Evolutionary conservation across 2,329 filamentous ascomycete genomes (phyloP).

Genomic region (Mycosphaerella sp.): DNA sequence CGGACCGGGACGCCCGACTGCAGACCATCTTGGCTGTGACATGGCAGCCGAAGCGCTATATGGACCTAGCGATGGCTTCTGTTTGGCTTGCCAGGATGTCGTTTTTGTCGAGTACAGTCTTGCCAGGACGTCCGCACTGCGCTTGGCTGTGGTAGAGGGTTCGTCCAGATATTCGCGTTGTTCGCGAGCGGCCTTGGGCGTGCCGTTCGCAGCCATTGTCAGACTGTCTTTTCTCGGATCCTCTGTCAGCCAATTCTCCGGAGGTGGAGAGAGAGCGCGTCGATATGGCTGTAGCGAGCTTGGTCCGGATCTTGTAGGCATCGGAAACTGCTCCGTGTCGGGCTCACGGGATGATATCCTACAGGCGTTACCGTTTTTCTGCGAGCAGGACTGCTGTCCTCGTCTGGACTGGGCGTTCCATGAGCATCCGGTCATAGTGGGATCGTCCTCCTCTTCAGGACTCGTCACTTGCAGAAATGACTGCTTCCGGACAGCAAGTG

Average conservation of each 20-base stretch:
- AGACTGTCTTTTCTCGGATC: not conserved
- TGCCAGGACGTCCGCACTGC: not conserved
- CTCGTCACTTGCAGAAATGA: not conserved
- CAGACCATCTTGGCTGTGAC: not conserved
- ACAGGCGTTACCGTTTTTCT: not conserved
- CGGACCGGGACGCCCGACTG: not conserved
- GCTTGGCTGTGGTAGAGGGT: not conserved
- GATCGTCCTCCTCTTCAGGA: not conserved
- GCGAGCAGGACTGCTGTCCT: not conserved
- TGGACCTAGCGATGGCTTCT: not conserved
- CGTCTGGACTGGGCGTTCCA: not conserved
- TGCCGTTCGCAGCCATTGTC: not conserved
- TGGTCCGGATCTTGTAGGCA: not conserved
- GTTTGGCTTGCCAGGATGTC: not conserved
- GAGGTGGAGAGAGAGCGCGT: not conserved
- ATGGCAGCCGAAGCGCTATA: not conserved
- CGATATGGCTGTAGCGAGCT: not conserved
- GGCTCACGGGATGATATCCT: not conserved
- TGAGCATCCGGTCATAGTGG: not conserved
- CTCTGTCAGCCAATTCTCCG: not conserved
- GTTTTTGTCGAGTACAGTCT: not conserved
- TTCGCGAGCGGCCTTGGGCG: not conserved
- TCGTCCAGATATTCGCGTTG: not conserved
- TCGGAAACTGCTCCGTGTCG: not conserved
- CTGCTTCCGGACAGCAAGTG: not conserved